Evolutionary conservation across 495 filamentous ascomycete species (phyloP).

Genomic region (Aspergillus bertholletiae): DNA sequence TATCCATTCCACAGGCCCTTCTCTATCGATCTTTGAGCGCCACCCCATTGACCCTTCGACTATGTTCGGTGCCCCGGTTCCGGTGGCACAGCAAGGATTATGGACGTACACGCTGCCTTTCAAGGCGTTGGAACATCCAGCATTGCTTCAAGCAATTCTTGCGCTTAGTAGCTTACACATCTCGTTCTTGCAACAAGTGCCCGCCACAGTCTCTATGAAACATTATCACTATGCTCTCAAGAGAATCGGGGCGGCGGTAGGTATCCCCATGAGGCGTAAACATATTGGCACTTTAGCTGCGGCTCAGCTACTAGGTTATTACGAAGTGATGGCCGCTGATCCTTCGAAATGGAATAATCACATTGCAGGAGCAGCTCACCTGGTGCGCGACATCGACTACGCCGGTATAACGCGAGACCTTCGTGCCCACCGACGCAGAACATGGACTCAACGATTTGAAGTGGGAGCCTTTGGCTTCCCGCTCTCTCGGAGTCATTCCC

Average conservation of each 20-base stretch:
- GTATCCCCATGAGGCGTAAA: slow-evolving; percentile 64
- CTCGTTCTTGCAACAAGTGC: slow-evolving; percentile 69
- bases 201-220: slow-evolving; percentile 75
- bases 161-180: slow-evolving; percentile 87
- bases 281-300: slow-evolving; percentile 83
- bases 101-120: slow-evolving; percentile 90
- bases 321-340: slow-evolving; percentile 92
- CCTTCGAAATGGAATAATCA: slow-evolving; percentile 96
- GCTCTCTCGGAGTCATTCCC: slow-evolving; percentile 13
- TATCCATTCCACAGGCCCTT: slow-evolving; percentile 82
- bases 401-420: slow-evolving; percentile 67
- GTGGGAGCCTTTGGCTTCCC: slow-evolving; percentile 13
- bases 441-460: slow-evolving; percentile 21
- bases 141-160: slow-evolving; percentile 86
- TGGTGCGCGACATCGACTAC: slow-evolving; percentile 81
- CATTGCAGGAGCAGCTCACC: slow-evolving; percentile 75
- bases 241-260: slow-evolving; percentile 69
- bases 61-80: slow-evolving; percentile 62
- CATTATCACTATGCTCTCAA: slow-evolving; percentile 88
- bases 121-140: slow-evolving; percentile 77
- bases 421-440: slow-evolving; percentile 44
- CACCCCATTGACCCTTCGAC: slow-evolving; percentile 74
- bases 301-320: slow-evolving; percentile 83
- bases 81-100: slow-evolving; percentile 67
- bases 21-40: slow-evolving; percentile 83